Evolutionary conservation across 2,329 filamentous ascomycete genomes (phyloP).

Genomic region (Torrubiella hemipterigena): DNA sequence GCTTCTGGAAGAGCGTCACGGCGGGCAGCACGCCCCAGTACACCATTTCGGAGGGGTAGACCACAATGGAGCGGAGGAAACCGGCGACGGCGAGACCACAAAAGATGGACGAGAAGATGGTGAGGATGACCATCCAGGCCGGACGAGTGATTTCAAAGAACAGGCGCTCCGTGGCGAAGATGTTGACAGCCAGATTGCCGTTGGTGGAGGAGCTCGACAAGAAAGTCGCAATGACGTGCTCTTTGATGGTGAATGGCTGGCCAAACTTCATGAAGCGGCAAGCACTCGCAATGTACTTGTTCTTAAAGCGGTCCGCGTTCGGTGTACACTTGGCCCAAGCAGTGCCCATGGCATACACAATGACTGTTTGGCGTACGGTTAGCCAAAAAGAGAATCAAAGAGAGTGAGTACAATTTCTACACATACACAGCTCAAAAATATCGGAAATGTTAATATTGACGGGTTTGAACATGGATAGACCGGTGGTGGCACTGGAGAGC

Average conservation of each 20-base stretch:
- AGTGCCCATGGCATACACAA: conserved; percentile 8
- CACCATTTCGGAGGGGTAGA: conserved; percentile 20
- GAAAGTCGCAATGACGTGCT: conserved; percentile 11
- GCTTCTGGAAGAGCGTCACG: conserved; percentile 19
- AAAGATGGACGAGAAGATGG: conserved; percentile 16
- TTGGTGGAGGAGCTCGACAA: conserved; percentile 11
- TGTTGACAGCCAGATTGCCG: conserved; percentile 10
- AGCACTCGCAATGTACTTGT: conserved; percentile 1
- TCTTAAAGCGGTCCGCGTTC: conserved; percentile 5
- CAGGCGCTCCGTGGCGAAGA: conserved; percentile 11
- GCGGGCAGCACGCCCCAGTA: conserved; percentile 19
- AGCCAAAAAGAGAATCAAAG: background rate
- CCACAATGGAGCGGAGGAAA: conserved; percentile 15
- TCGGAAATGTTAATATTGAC: conserved; percentile 9
- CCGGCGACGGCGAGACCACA: conserved; percentile 18
- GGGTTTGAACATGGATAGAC: conserved; percentile 10
- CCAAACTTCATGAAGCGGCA: conserved; percentile 9
- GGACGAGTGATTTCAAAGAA: conserved; percentile 11
- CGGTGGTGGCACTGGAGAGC: conserved; percentile 11
- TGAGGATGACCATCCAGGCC: conserved; percentile 14
- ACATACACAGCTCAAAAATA: conserved; percentile 9
- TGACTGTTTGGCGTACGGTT: conserved; percentile 1
- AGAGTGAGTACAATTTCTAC: background rate
- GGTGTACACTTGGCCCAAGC: conserved; percentile 7
- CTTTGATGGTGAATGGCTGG: conserved; percentile 10